Percentiles rank a stretch among this genome's conserved stretches.
Evolutionary conservation across 2,329 filamentous ascomycete genomes (phyloP).

Genomic region (Xylariaceae sp.): DNA sequence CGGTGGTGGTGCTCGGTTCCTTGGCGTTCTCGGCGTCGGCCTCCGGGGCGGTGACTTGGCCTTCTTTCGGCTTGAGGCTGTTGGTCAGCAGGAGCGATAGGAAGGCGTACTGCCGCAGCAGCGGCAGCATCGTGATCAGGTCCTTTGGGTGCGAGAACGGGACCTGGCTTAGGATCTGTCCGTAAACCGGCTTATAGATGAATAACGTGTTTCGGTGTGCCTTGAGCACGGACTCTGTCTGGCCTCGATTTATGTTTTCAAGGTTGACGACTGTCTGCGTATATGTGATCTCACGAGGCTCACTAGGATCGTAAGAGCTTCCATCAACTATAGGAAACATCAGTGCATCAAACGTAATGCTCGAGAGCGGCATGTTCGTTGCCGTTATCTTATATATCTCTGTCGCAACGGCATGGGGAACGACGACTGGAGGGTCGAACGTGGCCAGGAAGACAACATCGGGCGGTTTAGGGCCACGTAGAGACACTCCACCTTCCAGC

Average conservation of each 20-base stretch:
- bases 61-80: constrained; percentile 53
- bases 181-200: constrained; percentile 74
- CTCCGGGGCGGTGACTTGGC: constrained; percentile 28
- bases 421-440: constrained; percentile 72
- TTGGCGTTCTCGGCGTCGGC: constrained; percentile 19
- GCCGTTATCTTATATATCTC: constrained; percentile 63
- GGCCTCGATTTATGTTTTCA: constrained; percentile 30
- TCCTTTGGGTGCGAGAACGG: constrained; percentile 80
- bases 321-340: constrained; percentile 57
- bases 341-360: constrained; percentile 59
- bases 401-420: constrained; percentile 66
- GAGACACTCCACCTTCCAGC: constrained; percentile 49
- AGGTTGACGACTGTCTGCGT: constrained; percentile 51
- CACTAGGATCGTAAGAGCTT: constrained; percentile 57
- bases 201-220: constrained; percentile 64
- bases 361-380: constrained; percentile 42
- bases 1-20: constrained; percentile 23
- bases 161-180: constrained; percentile 66
- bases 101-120: constrained; percentile 75
- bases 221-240: constrained; percentile 36
- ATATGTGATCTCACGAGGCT: constrained; percentile 58
- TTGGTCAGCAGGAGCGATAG: constrained; percentile 66
- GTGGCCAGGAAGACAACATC: constrained; percentile 75
- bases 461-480: constrained; percentile 57
- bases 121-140: constrained; percentile 72